A percentile compares a stretch with the other conserved stretches of the same genome.
These are phyloP conservation scores for Penicillium sp. DNA, from an alignment of 2,329 filamentous ascomycete genomes.

Conservation along the genomic window DNA sequence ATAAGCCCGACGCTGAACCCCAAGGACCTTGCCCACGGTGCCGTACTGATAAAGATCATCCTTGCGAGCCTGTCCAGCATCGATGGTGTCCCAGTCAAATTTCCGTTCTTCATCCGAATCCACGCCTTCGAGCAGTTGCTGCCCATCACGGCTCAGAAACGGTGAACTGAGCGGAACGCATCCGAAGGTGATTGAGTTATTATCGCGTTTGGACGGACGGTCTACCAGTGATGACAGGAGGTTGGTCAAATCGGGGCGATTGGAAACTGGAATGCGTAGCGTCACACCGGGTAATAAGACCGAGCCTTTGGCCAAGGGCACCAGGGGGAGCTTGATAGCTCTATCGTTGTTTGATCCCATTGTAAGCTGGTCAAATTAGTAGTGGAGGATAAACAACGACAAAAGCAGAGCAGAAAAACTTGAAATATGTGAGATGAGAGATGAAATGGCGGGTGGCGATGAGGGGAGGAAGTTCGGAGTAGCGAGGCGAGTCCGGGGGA, in stretches of 20 bases:
- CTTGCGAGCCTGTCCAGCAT: conserved; percentile 57
- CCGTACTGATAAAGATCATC: conserved; percentile 77
- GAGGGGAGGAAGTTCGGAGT: conserved; percentile 18
- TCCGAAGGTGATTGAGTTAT: conserved; percentile 67
- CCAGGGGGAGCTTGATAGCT: conserved; percentile 59
- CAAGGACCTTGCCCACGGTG: conserved; percentile 70
- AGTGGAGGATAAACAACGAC: conserved; percentile 7
- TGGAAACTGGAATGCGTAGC: conserved; percentile 74
- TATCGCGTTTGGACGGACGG: conserved; percentile 61
- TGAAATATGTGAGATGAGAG: conserved; percentile 1
- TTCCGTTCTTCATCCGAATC: conserved; percentile 47
- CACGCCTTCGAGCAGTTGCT: conserved; percentile 64
- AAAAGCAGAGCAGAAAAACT: not conserved
- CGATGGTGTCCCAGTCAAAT: conserved; percentile 46
- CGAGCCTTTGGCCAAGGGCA: conserved; percentile 72
- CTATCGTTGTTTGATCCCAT: conserved; percentile 38
- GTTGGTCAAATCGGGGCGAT: conserved; percentile 80
- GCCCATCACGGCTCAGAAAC: conserved; percentile 65
- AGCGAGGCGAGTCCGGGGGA: conserved; percentile 33
- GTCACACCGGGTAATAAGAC: conserved; percentile 82
- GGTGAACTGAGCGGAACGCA: conserved; percentile 81
- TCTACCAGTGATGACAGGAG: conserved; percentile 81
- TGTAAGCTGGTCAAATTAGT: conserved; percentile 12
- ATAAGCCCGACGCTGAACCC: conserved; percentile 67
- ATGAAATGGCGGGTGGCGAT: not conserved